Conservation (phyloP, 2,329 filamentous ascomycete species). For the Claviceps sp. region DNA sequence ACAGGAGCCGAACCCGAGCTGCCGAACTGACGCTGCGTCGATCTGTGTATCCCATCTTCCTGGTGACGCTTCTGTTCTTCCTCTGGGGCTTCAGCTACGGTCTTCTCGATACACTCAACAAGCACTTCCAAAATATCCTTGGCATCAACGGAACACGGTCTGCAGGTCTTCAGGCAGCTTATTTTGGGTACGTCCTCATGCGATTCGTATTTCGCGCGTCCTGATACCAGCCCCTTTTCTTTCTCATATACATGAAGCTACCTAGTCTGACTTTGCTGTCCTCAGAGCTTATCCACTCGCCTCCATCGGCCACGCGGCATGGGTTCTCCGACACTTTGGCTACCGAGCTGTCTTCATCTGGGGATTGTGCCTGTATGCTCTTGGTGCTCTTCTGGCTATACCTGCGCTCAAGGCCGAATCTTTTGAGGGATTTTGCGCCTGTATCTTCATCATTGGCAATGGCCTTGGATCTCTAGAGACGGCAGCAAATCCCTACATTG, state of each 20-base stretch:
- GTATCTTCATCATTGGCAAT: conserved; percentile 61
- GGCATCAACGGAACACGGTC: conserved; percentile 30
- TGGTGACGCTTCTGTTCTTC: conserved; percentile 36
- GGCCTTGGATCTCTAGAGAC: conserved; percentile 65
- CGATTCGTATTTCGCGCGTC: not conserved
- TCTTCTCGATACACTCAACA: conserved; percentile 34
- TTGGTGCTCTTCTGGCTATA: conserved; percentile 44
- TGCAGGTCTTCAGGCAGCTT: conserved; percentile 35
- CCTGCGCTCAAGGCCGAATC: conserved; percentile 46
- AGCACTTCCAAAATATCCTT: conserved; percentile 34
- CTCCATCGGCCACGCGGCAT: conserved; percentile 51
- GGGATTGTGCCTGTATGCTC: conserved; percentile 52
- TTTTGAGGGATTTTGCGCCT: conserved; percentile 61
- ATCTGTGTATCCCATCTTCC: conserved; percentile 50
- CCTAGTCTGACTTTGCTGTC: not conserved
- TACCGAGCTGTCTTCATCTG: conserved; percentile 57
- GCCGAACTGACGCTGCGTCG: conserved; percentile 50
- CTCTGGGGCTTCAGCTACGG: conserved; percentile 35
- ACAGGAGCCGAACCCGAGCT: conserved; percentile 26
- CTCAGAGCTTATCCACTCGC: conserved; percentile 52
- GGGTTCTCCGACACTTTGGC: conserved; percentile 49
- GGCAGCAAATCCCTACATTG: conserved; percentile 63
- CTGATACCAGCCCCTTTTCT: too few relatives aligned
- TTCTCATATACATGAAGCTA: not conserved
- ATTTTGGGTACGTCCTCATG: conserved; percentile 35